Evolutionary conservation across 495 filamentous ascomycete species (phyloP).

Genomic region (Cairneyella variabilis): DNA sequence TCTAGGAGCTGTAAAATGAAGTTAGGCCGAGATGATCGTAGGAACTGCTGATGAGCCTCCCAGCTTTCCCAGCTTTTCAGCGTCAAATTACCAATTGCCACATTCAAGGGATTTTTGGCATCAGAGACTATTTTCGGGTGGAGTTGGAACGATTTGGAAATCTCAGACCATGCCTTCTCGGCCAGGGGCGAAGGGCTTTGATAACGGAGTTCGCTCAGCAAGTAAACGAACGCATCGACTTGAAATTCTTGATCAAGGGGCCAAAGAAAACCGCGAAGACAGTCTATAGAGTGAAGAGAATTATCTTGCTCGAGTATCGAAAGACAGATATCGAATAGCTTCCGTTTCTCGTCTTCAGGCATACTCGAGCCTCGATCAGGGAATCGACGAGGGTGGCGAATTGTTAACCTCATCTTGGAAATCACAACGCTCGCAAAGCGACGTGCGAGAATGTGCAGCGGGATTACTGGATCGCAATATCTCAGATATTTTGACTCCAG

Average conservation of each 20-base stretch:
- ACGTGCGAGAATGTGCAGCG: slow-evolving; percentile 51
- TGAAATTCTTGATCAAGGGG: slow-evolving; percentile 45
- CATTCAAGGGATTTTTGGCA: slow-evolving; percentile 32
- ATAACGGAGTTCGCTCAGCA: slow-evolving; percentile 44
- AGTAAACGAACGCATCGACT: slow-evolving; percentile 45
- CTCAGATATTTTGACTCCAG: slow-evolving; percentile 43
- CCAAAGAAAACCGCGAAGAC: slow-evolving; percentile 41
- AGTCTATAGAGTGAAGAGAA: slow-evolving; percentile 31
- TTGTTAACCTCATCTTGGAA: slow-evolving; percentile 42
- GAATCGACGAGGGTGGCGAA: slow-evolving; percentile 50
- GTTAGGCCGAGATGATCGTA: neutral
- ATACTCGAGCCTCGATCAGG: slow-evolving; percentile 29
- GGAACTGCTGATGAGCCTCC: neutral
- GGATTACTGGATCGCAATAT: slow-evolving; percentile 54
- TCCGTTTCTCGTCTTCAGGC: slow-evolving; percentile 29
- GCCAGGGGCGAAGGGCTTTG: slow-evolving; percentile 41
- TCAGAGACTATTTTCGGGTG: slow-evolving; percentile 40
- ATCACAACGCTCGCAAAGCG: slow-evolving; percentile 38
- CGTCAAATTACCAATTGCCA: slow-evolving; percentile 32
- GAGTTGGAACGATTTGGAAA: slow-evolving; percentile 33
- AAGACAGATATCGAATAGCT: slow-evolving; percentile 42
- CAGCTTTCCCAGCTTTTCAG: slow-evolving; percentile 38
- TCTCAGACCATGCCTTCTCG: slow-evolving; percentile 44
- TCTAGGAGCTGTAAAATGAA: neutral
- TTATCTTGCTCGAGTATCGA: slow-evolving; percentile 36